A percentile compares a stretch with the other conserved stretches of the same genome.
Evolutionary conservation across 768 basidiomycete genomes (phyloP).

Genomic region (Leucosporidium creatinivorum): DNA sequence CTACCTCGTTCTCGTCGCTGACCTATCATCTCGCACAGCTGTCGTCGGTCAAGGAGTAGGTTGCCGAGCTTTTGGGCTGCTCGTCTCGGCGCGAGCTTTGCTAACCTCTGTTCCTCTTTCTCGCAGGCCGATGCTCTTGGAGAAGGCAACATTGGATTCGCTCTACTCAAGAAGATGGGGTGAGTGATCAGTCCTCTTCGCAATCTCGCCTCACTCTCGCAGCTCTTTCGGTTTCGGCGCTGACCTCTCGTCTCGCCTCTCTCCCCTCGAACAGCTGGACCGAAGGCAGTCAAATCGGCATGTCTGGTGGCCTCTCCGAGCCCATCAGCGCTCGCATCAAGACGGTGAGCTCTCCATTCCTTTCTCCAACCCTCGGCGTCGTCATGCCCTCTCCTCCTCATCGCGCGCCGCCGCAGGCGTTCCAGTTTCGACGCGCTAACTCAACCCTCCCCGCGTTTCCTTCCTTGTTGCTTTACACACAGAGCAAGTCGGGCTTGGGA

Average conservation of each 20-base stretch:
- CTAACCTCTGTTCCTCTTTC: constrained; percentile 45
- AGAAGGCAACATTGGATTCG: constrained; percentile 74
- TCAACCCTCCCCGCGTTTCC: no score
- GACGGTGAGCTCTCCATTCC: constrained; percentile 5
- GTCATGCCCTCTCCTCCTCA: no score
- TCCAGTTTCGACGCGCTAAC: background rate
- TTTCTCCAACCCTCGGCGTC: background rate
- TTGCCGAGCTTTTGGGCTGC: background rate
- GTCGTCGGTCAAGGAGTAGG: no score
- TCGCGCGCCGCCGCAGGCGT: no score
- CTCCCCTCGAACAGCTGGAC: constrained; percentile 15
- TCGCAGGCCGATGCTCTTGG: constrained; percentile 44
- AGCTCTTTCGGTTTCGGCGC: no score
- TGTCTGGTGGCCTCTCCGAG: constrained; percentile 18
- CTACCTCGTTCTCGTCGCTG: no score
- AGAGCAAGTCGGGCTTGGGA: background rate
- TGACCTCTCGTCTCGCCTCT: no score
- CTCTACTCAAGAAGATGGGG: constrained; percentile 80
- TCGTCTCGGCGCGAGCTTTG: constrained; percentile 49
- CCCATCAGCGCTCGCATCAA: constrained; percentile 30
- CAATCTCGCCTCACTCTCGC: background rate
- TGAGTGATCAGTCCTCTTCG: constrained; percentile 28
- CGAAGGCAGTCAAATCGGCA: constrained; percentile 27
- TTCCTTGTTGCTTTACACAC: background rate
- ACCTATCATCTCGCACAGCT: no score